These are phyloP conservation scores for Solanum chaucha DNA, from an alignment of 257 asterid species.

Conservation along the genomic window DNA sequence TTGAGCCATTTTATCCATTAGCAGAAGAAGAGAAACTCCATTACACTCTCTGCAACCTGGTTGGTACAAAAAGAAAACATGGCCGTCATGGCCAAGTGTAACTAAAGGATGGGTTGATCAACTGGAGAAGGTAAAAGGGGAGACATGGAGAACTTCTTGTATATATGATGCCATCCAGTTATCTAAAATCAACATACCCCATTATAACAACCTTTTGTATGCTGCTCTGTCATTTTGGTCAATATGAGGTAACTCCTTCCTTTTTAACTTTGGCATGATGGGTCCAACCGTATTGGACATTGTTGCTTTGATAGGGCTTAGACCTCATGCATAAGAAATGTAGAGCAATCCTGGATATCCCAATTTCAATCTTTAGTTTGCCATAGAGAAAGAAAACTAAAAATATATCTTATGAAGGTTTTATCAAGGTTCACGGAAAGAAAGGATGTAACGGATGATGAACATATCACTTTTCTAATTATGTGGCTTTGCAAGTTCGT, in stretches of 20 bases:
- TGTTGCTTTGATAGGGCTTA: background rate
- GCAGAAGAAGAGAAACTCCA: background rate
- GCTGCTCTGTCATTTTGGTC: background rate
- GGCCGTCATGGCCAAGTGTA: background rate
- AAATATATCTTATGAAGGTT: background rate
- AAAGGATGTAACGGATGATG: background rate
- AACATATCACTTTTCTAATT: background rate
- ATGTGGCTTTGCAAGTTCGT: background rate
- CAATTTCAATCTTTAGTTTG: background rate
- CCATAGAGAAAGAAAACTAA: background rate
- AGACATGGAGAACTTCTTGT: background rate
- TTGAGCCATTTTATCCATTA: background rate
- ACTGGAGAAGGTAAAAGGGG: background rate
- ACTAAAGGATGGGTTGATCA: background rate
- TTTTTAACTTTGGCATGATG: background rate
- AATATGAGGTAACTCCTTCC: background rate
- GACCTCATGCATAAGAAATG: background rate
- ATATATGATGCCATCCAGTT: background rate
- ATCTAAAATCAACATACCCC: background rate
- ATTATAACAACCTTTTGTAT: background rate
- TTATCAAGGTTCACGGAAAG: background rate
- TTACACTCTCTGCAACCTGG: background rate
- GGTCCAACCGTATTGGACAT: background rate
- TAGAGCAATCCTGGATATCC: too few relatives aligned
- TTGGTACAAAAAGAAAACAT: background rate